These are phyloP conservation scores for Thinopyrum elongatum DNA, from an alignment of 176 grass and related monocot species.

Conservation along the genomic window DNA sequence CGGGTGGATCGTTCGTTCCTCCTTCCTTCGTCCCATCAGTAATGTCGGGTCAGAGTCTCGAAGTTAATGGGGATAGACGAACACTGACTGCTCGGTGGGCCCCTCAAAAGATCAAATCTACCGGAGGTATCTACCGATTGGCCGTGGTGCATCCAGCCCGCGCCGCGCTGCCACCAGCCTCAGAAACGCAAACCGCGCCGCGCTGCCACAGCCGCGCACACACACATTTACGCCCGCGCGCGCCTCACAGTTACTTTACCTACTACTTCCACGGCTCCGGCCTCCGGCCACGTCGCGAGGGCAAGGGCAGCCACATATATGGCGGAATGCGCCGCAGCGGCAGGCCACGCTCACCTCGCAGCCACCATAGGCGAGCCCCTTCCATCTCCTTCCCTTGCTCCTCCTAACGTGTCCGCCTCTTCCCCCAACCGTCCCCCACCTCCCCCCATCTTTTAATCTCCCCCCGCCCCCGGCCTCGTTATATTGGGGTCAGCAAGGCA, in stretches of 20 bases:
- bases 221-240: background rate
- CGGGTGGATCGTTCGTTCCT: background rate
- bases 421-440: constrained; percentile 39
- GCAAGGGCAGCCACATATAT: constrained; percentile 43
- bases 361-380: constrained; percentile 34
- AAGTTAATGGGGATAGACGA: background rate
- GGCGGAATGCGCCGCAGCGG: background rate
- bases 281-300: constrained; percentile 36
- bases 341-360: constrained; percentile 54
- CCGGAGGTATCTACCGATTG: constrained; percentile 22
- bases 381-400: background rate
- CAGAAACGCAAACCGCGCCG: constrained; percentile 1
- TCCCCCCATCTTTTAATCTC: constrained; percentile 38
- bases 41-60: constrained; percentile 5
- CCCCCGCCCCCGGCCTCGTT: background rate
- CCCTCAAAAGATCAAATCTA: constrained; percentile 30
- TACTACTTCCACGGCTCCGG: background rate
- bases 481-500: background rate
- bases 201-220: background rate
- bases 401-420: constrained; percentile 46
- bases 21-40: background rate
- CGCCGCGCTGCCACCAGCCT: constrained; percentile 29
- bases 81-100: background rate
- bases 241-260: background rate
- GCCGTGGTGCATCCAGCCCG: constrained; percentile 14